Percentiles rank a stretch among this genome's conserved stretches.
These are phyloP conservation scores for Nelumbo lutea DNA, from an alignment of 164 flowering plant genomes.

Conservation along the genomic window DNA sequence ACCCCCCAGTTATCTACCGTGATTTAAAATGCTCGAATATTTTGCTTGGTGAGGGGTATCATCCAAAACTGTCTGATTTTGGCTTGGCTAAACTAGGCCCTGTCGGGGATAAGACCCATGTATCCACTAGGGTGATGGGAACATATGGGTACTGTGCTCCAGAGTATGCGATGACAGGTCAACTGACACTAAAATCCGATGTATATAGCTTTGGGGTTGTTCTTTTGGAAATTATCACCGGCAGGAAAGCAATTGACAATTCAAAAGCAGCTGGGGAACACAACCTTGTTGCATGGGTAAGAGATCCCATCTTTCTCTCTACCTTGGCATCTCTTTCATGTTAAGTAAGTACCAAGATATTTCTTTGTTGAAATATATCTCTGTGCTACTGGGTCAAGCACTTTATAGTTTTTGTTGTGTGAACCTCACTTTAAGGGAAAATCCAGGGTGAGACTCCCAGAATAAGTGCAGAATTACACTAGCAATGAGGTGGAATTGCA, in stretches of 20 bases:
- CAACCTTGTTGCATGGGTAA: constrained; percentile 18
- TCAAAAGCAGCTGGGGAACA: constrained; percentile 8
- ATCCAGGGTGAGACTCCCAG: too few species aligned
- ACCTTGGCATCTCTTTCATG: background rate
- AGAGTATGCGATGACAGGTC: constrained; percentile 19
- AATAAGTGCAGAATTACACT: too few species aligned
- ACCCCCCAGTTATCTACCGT: constrained; percentile 16
- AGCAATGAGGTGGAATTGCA: too few species aligned
- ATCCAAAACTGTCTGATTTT: constrained; percentile 17
- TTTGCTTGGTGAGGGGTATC: constrained; percentile 9
- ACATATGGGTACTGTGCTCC: constrained; percentile 18
- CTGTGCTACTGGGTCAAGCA: background rate
- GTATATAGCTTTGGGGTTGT: constrained; percentile 18
- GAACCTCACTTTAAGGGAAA: too few species aligned
- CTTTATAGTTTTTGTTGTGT: too few species aligned
- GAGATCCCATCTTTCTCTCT: background rate
- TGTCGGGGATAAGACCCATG: constrained; percentile 12
- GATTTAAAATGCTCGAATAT: constrained; percentile 15
- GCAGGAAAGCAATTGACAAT: constrained; percentile 15
- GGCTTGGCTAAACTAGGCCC: constrained; percentile 15
- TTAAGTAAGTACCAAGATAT: background rate
- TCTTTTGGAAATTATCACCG: constrained; percentile 13
- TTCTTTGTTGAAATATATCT: background rate
- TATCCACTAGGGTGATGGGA: constrained; percentile 18
- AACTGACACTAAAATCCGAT: constrained; percentile 13